Percentiles rank a stretch among this genome's conserved stretches.
Evolutionary conservation across 2,329 filamentous ascomycete genomes (phyloP).

Genomic region (Lachnellula suecica): DNA sequence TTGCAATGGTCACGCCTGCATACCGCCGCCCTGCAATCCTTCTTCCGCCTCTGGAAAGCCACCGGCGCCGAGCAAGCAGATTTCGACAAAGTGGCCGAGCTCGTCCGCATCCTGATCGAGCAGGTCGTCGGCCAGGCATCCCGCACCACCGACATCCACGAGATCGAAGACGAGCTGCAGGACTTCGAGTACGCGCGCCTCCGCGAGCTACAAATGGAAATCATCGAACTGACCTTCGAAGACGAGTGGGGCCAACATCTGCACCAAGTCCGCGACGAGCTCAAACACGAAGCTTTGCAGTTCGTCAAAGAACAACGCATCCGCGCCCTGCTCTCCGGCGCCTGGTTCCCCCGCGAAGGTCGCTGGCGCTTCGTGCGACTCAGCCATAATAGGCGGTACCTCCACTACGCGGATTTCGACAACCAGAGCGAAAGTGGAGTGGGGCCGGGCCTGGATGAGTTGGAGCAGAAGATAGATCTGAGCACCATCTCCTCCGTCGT

Average conservation of each 20-base stretch:
- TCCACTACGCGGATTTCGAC: constrained; percentile 88
- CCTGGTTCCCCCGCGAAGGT: constrained; percentile 68
- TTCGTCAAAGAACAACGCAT: constrained; percentile 98
- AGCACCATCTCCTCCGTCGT: constrained; percentile 88
- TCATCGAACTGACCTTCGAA: constrained; percentile 88
- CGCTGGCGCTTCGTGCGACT: constrained; percentile 81
- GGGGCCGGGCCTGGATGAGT: constrained; percentile 69
- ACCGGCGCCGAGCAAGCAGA: constrained; percentile 83
- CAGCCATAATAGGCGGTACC: constrained; percentile 84
- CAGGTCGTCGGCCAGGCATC: constrained; percentile 82
- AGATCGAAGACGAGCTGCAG: constrained; percentile 85
- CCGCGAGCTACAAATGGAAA: constrained; percentile 87
- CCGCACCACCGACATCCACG: constrained; percentile 78
- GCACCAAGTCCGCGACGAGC: constrained; percentile 83
- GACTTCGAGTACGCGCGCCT: constrained; percentile 79
- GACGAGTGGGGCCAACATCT: constrained; percentile 92
- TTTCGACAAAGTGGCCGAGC: constrained; percentile 89
- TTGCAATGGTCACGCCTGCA: constrained; percentile 93
- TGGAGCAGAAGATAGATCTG: constrained; percentile 83
- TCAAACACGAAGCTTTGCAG: constrained; percentile 86
- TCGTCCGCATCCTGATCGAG: constrained; percentile 86
- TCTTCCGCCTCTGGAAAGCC: constrained; percentile 89
- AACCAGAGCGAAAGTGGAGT: constrained; percentile 55
- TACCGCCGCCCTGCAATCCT: constrained; percentile 79
- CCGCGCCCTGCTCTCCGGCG: constrained; percentile 81